Base-by-base conservation (phyloP, 805 yeast species). In the Candida anglica region DNA sequence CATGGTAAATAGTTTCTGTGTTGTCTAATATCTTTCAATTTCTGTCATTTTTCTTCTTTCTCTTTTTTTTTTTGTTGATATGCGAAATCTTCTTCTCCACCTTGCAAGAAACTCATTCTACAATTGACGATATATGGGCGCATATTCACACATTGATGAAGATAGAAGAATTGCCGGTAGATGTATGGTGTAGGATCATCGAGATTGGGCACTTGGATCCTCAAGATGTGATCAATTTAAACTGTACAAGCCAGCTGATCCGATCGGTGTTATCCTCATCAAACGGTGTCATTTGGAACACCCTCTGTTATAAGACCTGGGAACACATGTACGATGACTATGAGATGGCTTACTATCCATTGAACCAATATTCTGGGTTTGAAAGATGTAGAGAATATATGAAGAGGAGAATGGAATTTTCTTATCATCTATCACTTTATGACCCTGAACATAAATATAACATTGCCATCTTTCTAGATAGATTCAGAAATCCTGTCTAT, bases 1-100 rank as follows among this genome's bases (percentile, higher is more conserved):
- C 65, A 58, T 55, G 28, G 38, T 36, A 19, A 21, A 21, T 9
- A 21, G n/a, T n/a, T n/a, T n/a, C n/a, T n/a, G n/a, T n/a, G n/a
- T n/a, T n/a, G n/a, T n/a, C n/a, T n/a, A n/a, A n/a, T n/a, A n/a
- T n/a, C n/a, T n/a, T n/a, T n/a, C n/a, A n/a, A n/a, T n/a, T n/a
- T n/a, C n/a, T n/a, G n/a, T n/a, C n/a, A n/a, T n/a, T n/a, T 22
- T 22, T 22, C 13, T 22, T 14, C 13, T 14, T 22, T 22, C 10
- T 22, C 25, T 6, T 11, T 22, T 10, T n/a, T 8, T 5, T 9
- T 11, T 5, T 14, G 4, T 11, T 22, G 25, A n/a, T n/a, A n/a
- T n/a, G n/a, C n/a, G n/a, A n/a, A n/a, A n/a, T n/a, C n/a, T n/a
- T n/a, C n/a, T n/a, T n/a, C n/a, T n/a, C n/a, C n/a, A n/a, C n/a